Evolutionary conservation across 2,329 filamentous ascomycete species (phyloP), one percentile per base, ranked within the genome.

Genomic region (Lachnellula hyalina): DNA sequence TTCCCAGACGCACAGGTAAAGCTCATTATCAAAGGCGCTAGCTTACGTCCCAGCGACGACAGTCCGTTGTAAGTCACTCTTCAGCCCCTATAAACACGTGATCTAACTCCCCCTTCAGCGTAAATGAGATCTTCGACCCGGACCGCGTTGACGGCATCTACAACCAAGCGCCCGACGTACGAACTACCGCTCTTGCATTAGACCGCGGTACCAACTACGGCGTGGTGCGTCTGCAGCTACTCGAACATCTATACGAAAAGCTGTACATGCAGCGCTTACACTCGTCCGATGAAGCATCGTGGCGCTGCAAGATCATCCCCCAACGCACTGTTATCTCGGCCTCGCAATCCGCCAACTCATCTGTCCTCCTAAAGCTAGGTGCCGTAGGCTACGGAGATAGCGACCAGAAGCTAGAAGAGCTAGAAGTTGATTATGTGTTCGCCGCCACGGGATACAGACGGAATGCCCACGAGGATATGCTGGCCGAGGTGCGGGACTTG

Each of bases 41-140:
- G 93, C 54, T 74, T 99, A 57, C 85, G 88, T 64, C 93, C 93
- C 1, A 96, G 90, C 68, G 93, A 99, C 68, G 94, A 97, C 71
- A 96, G 90, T 52, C 94, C 93, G 17, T 97, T 97, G 89, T 92
- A 77, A 76, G 87, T 80, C 17, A 34, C 11, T 1, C 52, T 34
- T 25, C 11, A 25, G n/a, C 41, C 48, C 8, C 34, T 40, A 47
- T 46, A 32, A 48, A 42, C 25, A 40, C 35, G n/a, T 41, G 47
- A 35, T 25, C 19, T 45, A 14, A 56, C 25, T 17, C n/a, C 9
- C n/a, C 0, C 25, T 23, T 48, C 60, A 92, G 89, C 66, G 91
- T 97, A 65, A 97, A 97, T 72, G 91, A 94, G 67, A 89, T 97
- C 68, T 97, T 97, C 77, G 91, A 97, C 74, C 93, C 93, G 1